Evolutionary conservation across 345 rosid genomes (phyloP), one percentile per base, ranked within the genome.

Genomic region (Citrus sp.): DNA sequence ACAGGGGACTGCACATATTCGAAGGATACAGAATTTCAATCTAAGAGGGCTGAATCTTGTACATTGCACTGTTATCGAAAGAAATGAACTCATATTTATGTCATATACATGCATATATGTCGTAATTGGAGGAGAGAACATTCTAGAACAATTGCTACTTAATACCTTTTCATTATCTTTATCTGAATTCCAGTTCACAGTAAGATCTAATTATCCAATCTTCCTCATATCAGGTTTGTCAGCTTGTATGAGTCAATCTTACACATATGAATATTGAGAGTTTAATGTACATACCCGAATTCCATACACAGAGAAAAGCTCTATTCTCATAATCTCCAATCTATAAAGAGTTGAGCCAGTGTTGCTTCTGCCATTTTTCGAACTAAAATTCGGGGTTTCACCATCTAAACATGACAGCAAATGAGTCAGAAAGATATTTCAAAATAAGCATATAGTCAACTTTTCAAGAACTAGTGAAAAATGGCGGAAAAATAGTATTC

Each of bases 261-360:
- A 71, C 38, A 77, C 61, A 61, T 69, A 56, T 30, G 46, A 64
- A 72, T 58, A 37, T 61, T 64, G 55, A 71, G 78, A 35, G 80
- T 65, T 67, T 68, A 22, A 70, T 81, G 84, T 77, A 85, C 86
- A 76, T 83, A 87, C 99, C 98, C 93, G 94, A 74, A 65, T 80
- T 63, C 98, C 96, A 78, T 95, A 91, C 38, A 91, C 89, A 14
- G 98, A 95, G 81, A 93, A 87, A 21, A 95, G 89, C 82, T 95
- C 93, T 70, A 95, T 91, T 78, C 87, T 88, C 89, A 92, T 82
- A 55, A 92, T 89, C 84, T 93, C 97, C 87, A 95, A 85, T 66
- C 93, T 82, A 77, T 92, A 93, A 66, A 92, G 84, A 82, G 85
- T 85, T 67, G 94, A 89, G 82, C 84, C 78, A 75, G 72, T 55